Conservation (phyloP, 1,284 basidiomycete genomes). For the Leccinum fallax region DNA sequence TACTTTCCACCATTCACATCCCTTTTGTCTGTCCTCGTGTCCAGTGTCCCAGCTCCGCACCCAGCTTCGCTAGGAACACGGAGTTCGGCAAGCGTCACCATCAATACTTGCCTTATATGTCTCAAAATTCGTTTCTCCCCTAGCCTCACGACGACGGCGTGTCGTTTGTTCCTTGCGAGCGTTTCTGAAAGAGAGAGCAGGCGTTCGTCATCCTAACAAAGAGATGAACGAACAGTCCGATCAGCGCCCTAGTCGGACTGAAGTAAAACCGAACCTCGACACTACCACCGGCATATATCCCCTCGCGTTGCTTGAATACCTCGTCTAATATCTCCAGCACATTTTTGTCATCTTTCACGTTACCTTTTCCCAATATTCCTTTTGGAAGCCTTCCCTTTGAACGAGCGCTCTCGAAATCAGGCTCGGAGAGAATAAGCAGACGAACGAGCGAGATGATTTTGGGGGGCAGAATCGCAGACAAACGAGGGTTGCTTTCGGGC, state of each 20-base stretch:
- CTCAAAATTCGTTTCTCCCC: slow-evolving; percentile 80
- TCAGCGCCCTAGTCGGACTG: neutral
- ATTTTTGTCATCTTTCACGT: slow-evolving; percentile 43
- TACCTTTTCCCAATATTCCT: slow-evolving; percentile 43
- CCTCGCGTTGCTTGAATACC: slow-evolving; percentile 54
- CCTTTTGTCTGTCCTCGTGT: slow-evolving; percentile 1
- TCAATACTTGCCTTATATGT: slow-evolving; percentile 38
- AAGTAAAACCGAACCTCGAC: slow-evolving; percentile 20
- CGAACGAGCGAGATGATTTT: slow-evolving; percentile 72
- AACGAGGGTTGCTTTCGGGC: slow-evolving; percentile 29
- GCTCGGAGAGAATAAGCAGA: slow-evolving; percentile 60
- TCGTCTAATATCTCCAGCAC: slow-evolving; percentile 49
- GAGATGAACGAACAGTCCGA: slow-evolving; percentile 1
- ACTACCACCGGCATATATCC: slow-evolving; percentile 47
- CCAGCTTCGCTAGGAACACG: neutral
- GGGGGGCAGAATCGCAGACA: slow-evolving; percentile 52
- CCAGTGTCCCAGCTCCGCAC: neutral
- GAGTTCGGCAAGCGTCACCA: slow-evolving; percentile 13
- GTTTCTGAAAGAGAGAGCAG: slow-evolving; percentile 37
- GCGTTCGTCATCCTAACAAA: slow-evolving; percentile 53
- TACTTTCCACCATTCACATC: neutral
- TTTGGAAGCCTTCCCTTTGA: slow-evolving; percentile 82
- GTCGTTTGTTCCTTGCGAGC: slow-evolving; percentile 51
- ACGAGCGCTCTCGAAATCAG: slow-evolving; percentile 67
- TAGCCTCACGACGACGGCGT: slow-evolving; percentile 74